A percentile compares a stretch with the other conserved stretches of the same genome.
These are phyloP conservation scores for Pascua sp. DNA, from an alignment of 1,284 basidiomycete species.

Conservation along the genomic window DNA sequence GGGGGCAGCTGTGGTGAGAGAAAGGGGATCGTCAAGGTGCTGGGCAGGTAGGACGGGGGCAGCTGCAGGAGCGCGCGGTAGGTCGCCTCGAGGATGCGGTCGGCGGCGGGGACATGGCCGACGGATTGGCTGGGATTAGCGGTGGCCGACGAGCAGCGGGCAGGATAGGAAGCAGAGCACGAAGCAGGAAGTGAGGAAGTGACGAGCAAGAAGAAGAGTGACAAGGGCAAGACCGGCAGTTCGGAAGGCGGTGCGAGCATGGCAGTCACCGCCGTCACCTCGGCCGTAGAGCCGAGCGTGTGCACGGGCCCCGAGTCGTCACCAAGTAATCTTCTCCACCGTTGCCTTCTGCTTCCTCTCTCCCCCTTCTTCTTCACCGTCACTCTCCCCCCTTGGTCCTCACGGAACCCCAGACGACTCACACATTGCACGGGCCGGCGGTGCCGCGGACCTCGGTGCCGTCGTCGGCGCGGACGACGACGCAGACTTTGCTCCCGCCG, in stretches of 20 bases:
- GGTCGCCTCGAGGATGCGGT: constrained; percentile 38
- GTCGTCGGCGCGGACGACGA: constrained; percentile 34
- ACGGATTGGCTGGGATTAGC: constrained; percentile 31
- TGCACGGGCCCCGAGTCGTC: too few relatives aligned
- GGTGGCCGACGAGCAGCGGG: background rate
- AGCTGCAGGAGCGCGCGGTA: constrained; percentile 39
- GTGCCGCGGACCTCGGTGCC: constrained; percentile 39
- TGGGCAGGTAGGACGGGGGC: constrained; percentile 26
- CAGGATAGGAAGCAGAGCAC: background rate
- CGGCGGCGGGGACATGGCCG: constrained; percentile 30
- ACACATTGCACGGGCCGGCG: constrained; percentile 45
- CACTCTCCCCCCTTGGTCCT: background rate
- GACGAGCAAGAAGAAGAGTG: background rate
- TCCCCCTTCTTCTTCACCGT: background rate
- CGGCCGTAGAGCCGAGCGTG: too few relatives aligned
- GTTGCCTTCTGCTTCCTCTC: background rate
- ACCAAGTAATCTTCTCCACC: too few relatives aligned
- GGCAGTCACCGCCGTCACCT: too few relatives aligned
- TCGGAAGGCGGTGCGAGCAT: too few relatives aligned
- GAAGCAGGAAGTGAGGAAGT: too few relatives aligned
- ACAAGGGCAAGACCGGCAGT: background rate
- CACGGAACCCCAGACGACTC: constrained; percentile 10
- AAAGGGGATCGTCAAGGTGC: constrained; percentile 19
- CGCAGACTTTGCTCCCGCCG: constrained; percentile 42
- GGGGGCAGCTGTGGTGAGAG: constrained; percentile 2